Evolutionary conservation across 306 rosid genomes (phyloP).

Genomic region (Corylus americana): DNA sequence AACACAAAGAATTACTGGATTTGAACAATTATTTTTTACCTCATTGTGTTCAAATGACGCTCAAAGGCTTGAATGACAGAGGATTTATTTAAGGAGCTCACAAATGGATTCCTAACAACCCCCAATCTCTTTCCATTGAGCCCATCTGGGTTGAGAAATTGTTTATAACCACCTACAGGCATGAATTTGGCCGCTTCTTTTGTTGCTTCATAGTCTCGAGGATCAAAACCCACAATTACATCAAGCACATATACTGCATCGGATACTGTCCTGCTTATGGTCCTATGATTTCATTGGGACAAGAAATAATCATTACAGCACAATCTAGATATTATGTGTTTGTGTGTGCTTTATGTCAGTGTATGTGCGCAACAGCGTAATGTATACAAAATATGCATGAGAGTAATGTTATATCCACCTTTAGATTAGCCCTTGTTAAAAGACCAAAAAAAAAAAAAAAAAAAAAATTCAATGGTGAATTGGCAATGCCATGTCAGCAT

Average conservation of each 20-base stretch:
- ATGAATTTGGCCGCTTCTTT: constrained; percentile 41
- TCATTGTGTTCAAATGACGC: constrained; percentile 39
- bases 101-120: constrained; percentile 56
- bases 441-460: too few species aligned
- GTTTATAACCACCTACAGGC: constrained; percentile 58
- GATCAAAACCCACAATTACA: constrained; percentile 63
- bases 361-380: too few species aligned
- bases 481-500: too few species aligned
- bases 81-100: constrained; percentile 31
- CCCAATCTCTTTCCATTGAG: constrained; percentile 68
- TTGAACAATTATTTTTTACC: constrained; percentile 26
- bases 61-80: constrained; percentile 42
- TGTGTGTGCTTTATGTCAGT: not conserved
- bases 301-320: not conserved
- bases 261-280: constrained; percentile 70
- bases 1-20: not conserved
- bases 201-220: constrained; percentile 57
- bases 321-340: not conserved
- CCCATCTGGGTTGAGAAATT: constrained; percentile 55
- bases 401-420: too few species aligned
- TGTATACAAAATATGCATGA: too few species aligned
- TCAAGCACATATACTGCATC: constrained; percentile 79
- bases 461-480: too few species aligned
- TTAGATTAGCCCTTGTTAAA: too few species aligned
- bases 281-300: constrained; percentile 32